Percentiles rank a stretch among this genome's conserved stretches.
Conservation (phyloP, 495 filamentous ascomycete genomes). For the Neurospora hispaniola region DNA sequence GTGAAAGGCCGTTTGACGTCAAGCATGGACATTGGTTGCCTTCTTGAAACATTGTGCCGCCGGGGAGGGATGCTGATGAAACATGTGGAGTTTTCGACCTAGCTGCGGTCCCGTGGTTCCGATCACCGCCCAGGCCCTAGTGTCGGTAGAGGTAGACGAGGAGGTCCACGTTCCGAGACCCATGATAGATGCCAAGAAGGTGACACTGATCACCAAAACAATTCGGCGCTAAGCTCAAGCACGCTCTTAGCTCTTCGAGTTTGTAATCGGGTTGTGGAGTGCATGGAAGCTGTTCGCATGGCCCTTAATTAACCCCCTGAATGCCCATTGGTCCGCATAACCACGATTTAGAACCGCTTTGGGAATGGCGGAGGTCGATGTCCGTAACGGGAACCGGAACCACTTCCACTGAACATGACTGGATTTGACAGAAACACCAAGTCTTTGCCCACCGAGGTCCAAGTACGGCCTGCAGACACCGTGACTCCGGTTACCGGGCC, state of each 20-base stretch:
- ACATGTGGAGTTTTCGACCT: not conserved
- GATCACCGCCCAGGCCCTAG: not conserved
- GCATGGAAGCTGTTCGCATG: not conserved
- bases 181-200: not conserved
- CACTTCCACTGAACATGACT: not conserved
- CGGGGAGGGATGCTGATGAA: not conserved
- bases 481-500: not conserved
- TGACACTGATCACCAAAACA: not conserved
- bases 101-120: not conserved
- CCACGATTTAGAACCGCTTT: not conserved
- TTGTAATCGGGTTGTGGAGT: not conserved
- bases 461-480: not conserved
- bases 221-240: not conserved
- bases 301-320: not conserved
- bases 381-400: not conserved
- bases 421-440: not conserved
- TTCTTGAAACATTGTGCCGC: not conserved
- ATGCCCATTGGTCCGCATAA: not conserved
- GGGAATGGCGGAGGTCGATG: not conserved
- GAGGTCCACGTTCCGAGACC: not conserved
- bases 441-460: not conserved
- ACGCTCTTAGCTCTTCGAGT: not conserved
- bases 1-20: not conserved
- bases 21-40: not conserved
- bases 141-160: not conserved